phyloP scores from a whole-genome alignment of 2,329 filamentous ascomycete species.

The Ophiostoma montium region DNA sequence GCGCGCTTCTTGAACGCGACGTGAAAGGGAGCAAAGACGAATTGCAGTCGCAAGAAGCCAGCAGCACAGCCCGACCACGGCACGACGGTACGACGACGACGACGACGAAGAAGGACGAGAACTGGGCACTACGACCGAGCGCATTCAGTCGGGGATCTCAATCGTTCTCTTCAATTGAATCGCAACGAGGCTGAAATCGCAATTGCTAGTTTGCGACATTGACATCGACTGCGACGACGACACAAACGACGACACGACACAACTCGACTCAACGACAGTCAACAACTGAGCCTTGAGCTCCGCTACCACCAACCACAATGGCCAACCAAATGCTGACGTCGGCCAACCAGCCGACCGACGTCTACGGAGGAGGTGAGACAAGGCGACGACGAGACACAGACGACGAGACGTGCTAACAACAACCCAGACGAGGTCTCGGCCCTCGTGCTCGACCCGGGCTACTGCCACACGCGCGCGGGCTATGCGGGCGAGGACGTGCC shows the following conservation, averaged over 20 bases:
- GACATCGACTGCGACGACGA: not conserved
- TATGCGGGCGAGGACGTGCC: conserved; percentile 97
- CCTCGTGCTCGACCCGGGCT: conserved; percentile 90
- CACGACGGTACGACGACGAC: not conserved
- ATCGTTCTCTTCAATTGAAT: not conserved
- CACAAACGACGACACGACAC: not conserved
- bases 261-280: not conserved
- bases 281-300: not conserved
- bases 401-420: not conserved
- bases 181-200: not conserved
- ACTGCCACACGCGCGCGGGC: conserved; percentile 78
- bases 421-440: conserved; percentile 91
- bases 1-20: not conserved
- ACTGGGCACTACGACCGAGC: not conserved
- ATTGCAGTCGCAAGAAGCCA: not conserved
- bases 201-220: not conserved
- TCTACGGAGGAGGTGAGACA: conserved; percentile 44
- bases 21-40: conserved; percentile 5
- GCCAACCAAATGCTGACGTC: conserved; percentile 40
- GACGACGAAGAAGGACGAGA: not conserved
- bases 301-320: conserved; percentile 24
- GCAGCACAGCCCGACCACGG: not conserved
- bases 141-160: not conserved
- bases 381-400: not conserved
- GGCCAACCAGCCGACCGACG: conserved; percentile 44